Evolutionary conservation across 2,329 filamentous ascomycete species (phyloP).

Genomic region (Penicillium sp.): DNA sequence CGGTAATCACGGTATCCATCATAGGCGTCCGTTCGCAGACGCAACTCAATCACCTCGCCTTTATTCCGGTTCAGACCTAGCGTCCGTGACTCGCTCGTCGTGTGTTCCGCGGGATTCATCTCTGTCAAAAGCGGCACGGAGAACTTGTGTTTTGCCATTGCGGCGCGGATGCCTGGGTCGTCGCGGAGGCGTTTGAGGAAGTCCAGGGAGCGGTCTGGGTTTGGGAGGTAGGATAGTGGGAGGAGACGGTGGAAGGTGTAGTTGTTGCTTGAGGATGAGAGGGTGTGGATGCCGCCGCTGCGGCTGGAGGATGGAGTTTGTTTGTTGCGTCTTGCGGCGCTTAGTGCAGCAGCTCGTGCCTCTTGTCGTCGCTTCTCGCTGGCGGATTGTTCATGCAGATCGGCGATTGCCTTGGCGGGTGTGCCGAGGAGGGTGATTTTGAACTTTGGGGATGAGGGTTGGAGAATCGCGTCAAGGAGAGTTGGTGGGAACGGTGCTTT

Average conservation of each 20-base stretch:
- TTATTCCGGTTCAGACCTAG: conserved; percentile 78
- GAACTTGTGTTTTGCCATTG: conserved; percentile 79
- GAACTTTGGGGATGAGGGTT: conserved; percentile 30
- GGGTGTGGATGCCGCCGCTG: conserved; percentile 23
- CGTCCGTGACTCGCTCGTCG: conserved; percentile 69
- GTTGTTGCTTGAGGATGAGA: conserved; percentile 46
- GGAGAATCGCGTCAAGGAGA: conserved; percentile 27
- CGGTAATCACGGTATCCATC: conserved; percentile 91
- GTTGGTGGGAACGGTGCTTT: conserved; percentile 39
- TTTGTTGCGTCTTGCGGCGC: conserved; percentile 15
- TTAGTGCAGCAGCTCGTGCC: conserved; percentile 24
- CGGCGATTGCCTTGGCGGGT: conserved; percentile 35
- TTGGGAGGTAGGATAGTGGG: conserved; percentile 67
- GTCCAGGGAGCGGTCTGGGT: conserved; percentile 59
- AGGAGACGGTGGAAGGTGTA: conserved; percentile 77
- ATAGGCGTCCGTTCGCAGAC: conserved; percentile 84
- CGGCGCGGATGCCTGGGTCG: conserved; percentile 73
- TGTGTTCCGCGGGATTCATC: conserved; percentile 84
- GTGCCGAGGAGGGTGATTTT: conserved; percentile 43
- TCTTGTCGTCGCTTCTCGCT: conserved; percentile 23
- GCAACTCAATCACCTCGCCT: conserved; percentile 82
- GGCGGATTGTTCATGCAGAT: conserved; percentile 33
- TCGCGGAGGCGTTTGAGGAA: conserved; percentile 68
- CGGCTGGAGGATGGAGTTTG: conserved; percentile 5
- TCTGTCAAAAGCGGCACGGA: conserved; percentile 79